Conservation (phyloP, 805 yeast species). For the Metschnikowia gelsemii region DNA sequence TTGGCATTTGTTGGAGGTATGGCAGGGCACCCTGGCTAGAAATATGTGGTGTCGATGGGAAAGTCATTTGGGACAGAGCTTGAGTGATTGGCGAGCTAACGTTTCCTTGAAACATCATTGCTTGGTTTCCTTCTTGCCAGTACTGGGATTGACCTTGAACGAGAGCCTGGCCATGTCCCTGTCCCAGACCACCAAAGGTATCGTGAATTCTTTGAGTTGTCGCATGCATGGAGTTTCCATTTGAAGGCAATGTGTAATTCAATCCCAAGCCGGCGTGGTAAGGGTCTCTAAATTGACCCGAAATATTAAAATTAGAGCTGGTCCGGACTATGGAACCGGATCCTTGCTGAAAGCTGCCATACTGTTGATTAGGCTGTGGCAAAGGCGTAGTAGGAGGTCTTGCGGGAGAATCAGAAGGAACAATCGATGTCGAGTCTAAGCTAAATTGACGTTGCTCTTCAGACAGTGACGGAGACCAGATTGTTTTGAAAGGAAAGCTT, state of each 20-base stretch:
- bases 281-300: slow-evolving; percentile 5
- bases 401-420: slow-evolving; percentile 1
- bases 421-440: slow-evolving; percentile 7
- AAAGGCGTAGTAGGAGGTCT: slow-evolving; percentile 11
- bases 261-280: slow-evolving; percentile 7
- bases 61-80: slow-evolving; percentile 2
- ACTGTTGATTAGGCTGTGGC: background rate
- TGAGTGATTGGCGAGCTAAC: background rate
- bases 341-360: background rate
- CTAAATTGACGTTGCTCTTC: slow-evolving; percentile 10
- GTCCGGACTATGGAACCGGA: background rate
- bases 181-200: background rate
- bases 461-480: slow-evolving; percentile 13
- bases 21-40: slow-evolving; percentile 10
- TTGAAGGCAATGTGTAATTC: background rate
- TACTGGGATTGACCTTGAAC: background rate
- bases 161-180: background rate
- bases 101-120: background rate
- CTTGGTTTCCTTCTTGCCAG: background rate
- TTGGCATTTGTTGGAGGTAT: background rate
- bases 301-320: background rate
- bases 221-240: background rate
- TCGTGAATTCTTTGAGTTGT: background rate
- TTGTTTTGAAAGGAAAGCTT: slow-evolving; percentile 10
- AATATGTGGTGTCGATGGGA: slow-evolving; percentile 6